Conservation (phyloP, 2,329 filamentous ascomycete species). For the Trichoderma afroharzianum region DNA sequence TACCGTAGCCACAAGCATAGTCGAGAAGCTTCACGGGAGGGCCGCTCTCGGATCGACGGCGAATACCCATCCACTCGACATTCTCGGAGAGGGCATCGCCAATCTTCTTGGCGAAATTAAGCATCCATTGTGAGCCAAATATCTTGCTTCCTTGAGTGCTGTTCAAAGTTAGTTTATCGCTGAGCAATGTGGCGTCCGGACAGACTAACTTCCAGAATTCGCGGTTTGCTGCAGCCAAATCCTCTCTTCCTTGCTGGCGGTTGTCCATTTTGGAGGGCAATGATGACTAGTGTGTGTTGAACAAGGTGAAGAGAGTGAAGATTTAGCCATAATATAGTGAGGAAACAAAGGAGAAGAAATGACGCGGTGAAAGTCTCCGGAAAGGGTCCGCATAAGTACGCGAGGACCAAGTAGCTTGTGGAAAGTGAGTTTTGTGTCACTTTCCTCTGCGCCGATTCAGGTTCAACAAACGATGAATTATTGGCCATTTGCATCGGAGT, state of each 20-base stretch:
- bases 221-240: neutral
- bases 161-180: neutral
- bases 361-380: constrained; percentile 2
- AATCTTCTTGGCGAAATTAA: neutral
- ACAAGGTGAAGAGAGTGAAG: neutral
- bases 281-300: neutral
- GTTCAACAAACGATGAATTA: neutral
- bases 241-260: neutral
- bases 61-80: neutral
- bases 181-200: neutral
- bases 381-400: constrained; percentile 1
- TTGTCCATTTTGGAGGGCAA: neutral
- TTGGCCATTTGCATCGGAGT: neutral
- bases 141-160: neutral
- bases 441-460: neutral
- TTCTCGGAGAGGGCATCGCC: neutral
- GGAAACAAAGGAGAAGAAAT: neutral
- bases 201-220: constrained; percentile 6
- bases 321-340: neutral
- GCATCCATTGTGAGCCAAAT: neutral
- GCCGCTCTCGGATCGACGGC: neutral
- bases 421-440: neutral
- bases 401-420: neutral
- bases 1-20: neutral
- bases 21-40: neutral